Percentiles rank a stretch among this genome's conserved stretches.
These are phyloP conservation scores for Venturia oleaginea DNA, from an alignment of 2,329 filamentous ascomycete genomes.

Conservation along the genomic window DNA sequence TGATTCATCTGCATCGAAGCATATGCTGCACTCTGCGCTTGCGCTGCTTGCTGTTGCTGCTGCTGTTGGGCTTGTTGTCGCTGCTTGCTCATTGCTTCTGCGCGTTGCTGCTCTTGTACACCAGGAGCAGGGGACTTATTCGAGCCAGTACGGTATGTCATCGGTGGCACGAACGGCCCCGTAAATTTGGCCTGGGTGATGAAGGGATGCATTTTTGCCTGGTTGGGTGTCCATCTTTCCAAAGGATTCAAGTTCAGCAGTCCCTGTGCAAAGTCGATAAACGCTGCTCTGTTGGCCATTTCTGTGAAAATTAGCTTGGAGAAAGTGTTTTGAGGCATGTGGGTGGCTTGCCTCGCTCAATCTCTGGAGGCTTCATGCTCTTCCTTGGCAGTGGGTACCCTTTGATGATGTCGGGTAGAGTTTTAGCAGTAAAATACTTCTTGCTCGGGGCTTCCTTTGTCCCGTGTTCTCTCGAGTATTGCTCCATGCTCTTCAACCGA, in stretches of 20 bases:
- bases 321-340: neutral
- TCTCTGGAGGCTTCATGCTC: slow-evolving; percentile 96
- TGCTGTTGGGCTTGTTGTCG: slow-evolving; percentile 55
- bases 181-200: slow-evolving; percentile 98
- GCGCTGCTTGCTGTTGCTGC: slow-evolving; percentile 36
- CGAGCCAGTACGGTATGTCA: slow-evolving; percentile 86
- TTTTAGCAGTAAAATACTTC: slow-evolving; percentile 95
- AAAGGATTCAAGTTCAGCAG: slow-evolving; percentile 90
- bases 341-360: slow-evolving; percentile 71
- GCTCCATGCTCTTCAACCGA: slow-evolving; percentile 92
- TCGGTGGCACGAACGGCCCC: slow-evolving; percentile 89
- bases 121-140: slow-evolving; percentile 84
- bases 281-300: slow-evolving; percentile 95
- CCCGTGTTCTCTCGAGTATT: slow-evolving; percentile 89
- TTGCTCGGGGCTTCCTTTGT: slow-evolving; percentile 99
- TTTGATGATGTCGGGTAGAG: slow-evolving; percentile 92
- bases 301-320: slow-evolving; percentile 46
- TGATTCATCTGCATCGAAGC: slow-evolving; percentile 50
- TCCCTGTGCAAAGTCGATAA: slow-evolving; percentile 95
- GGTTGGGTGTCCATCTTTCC: slow-evolving; percentile 94
- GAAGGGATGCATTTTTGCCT: slow-evolving; percentile 94
- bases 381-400: slow-evolving; percentile 97
- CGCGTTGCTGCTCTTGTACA: slow-evolving; percentile 91
- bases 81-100: slow-evolving; percentile 88
- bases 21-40: slow-evolving; percentile 53